Conservation (phyloP, 257 asterid species). For the Datura wrightii region DNA sequence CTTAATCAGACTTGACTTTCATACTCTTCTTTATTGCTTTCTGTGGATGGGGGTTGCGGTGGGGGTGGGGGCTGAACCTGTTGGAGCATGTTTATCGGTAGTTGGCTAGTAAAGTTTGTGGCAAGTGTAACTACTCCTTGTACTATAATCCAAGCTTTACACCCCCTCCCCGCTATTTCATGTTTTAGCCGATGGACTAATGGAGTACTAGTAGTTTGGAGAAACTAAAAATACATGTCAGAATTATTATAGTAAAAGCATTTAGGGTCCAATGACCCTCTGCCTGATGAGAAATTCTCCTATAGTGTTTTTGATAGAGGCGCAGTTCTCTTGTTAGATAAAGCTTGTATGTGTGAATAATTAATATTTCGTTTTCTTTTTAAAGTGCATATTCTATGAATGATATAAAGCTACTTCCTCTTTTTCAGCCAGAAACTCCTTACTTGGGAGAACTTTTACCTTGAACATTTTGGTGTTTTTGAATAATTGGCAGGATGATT, state of each 20-base stretch:
- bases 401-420: background rate
- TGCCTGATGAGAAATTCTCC: background rate
- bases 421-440: background rate
- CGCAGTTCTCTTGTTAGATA: background rate
- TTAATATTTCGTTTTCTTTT: background rate
- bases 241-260: background rate
- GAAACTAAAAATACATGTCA: background rate
- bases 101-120: too few species aligned
- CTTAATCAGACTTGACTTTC: too few species aligned
- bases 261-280: background rate
- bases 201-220: background rate
- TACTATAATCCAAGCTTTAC: too few species aligned
- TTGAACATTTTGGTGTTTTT: background rate
- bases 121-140: too few species aligned
- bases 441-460: background rate
- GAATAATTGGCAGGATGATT: constrained; percentile 42
- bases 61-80: too few species aligned
- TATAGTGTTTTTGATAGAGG: background rate
- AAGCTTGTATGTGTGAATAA: background rate
- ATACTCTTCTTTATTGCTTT: too few species aligned
- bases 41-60: too few species aligned
- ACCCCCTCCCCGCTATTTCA: too few species aligned
- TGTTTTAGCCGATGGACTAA: too few species aligned
- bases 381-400: background rate
- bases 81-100: too few species aligned